Conservation (phyloP, 805 yeast species). For the Cyberlindnera galapagoensis region DNA sequence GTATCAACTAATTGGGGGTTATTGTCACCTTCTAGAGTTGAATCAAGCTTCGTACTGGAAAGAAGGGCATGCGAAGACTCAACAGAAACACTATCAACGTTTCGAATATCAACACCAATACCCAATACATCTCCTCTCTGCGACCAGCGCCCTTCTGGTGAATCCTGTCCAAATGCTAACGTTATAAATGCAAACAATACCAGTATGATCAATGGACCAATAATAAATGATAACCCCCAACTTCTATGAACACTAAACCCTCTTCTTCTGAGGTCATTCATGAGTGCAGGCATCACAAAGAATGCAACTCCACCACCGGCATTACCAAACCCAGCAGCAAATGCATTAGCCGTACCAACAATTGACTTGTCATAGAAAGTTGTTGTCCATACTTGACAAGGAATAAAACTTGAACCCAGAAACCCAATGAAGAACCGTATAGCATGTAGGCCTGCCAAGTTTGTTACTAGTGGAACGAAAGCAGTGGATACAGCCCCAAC, state of each 20-base stretch:
- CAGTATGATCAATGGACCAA: constrained; percentile 28
- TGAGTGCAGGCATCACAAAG: constrained; percentile 27
- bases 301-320: constrained; percentile 30
- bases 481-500: constrained; percentile 27
- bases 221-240: constrained; percentile 25
- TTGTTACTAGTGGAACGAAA: constrained; percentile 20
- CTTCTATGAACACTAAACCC: constrained; percentile 22
- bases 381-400: constrained; percentile 26
- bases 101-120: constrained; percentile 22
- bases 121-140: constrained; percentile 24
- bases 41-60: constrained; percentile 3
- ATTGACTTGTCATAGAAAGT: constrained; percentile 25
- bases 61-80: constrained; percentile 11
- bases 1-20: constrained; percentile 12
- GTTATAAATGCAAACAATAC: constrained; percentile 22
- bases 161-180: constrained; percentile 26
- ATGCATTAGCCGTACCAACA: constrained; percentile 27
- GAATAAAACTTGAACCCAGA: constrained; percentile 27
- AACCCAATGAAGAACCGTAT: constrained; percentile 35
- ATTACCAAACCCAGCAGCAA: constrained; percentile 29
- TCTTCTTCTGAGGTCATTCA: constrained; percentile 10
- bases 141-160: constrained; percentile 31
- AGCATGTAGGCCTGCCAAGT: constrained; percentile 24
- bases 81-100: constrained; percentile 20
- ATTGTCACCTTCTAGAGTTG: constrained; percentile 2